Percentiles rank a stretch among this genome's conserved stretches.
phyloP scores from a whole-genome alignment of 805 yeast species.

The Wickerhamiella sergipiensis region DNA sequence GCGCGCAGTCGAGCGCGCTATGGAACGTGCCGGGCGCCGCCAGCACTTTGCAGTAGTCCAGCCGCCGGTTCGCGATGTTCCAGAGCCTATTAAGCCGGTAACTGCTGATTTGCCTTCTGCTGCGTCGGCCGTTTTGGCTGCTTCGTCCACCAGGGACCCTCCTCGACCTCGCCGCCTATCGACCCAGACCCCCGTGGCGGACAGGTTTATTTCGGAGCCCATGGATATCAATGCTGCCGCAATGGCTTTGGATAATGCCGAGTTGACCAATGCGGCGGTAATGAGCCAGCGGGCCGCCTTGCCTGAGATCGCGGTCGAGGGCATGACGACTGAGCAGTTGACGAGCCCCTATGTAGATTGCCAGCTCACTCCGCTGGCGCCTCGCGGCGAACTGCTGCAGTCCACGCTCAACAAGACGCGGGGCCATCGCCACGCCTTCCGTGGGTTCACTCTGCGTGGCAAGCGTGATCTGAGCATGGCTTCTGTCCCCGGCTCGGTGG shows the following conservation, averaged over 20 bases:
- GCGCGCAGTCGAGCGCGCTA: background rate
- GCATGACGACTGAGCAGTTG: background rate
- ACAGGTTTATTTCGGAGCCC: background rate
- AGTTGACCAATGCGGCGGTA: background rate
- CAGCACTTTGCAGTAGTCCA: background rate
- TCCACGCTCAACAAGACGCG: background rate
- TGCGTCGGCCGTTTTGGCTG: too few species aligned
- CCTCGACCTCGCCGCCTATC: background rate
- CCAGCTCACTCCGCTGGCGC: background rate
- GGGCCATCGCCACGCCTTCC: background rate
- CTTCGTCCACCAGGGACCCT: background rate
- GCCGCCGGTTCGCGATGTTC: background rate
- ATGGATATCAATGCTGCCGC: background rate
- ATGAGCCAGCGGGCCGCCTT: background rate
- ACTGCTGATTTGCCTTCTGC: too few species aligned
- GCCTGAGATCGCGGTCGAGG: background rate
- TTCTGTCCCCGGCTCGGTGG: background rate
- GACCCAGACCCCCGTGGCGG: background rate
- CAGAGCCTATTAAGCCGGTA: background rate
- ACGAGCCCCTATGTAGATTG: background rate
- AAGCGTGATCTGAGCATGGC: background rate
- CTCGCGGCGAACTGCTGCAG: background rate
- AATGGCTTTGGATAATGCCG: background rate
- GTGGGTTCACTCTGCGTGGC: background rate
- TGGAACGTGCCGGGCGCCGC: background rate